phyloP scores from a whole-genome alignment of 345 rosid species.

The Jatropha curcas region DNA sequence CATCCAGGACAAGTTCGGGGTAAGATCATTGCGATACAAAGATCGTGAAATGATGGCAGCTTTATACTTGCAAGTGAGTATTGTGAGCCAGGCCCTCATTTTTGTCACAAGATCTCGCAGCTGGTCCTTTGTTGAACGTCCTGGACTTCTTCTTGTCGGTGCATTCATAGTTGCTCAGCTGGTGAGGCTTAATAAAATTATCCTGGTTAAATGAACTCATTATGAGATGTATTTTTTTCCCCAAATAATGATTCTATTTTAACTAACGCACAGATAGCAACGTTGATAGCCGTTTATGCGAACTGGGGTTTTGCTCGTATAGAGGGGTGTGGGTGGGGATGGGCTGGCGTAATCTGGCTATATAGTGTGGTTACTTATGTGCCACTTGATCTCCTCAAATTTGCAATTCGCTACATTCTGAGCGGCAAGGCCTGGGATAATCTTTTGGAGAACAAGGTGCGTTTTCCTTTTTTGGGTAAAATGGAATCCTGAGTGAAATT shows the following conservation, averaged over 20 bases:
- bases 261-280: slow-evolving; percentile 51
- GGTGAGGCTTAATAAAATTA: slow-evolving; percentile 48
- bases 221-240: too few relatives aligned
- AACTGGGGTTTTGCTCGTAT: slow-evolving; percentile 71
- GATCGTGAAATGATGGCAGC: slow-evolving; percentile 70
- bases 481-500: background rate
- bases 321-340: slow-evolving; percentile 84
- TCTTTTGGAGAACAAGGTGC: slow-evolving; percentile 80
- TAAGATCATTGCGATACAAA: slow-evolving; percentile 36
- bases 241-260: too few relatives aligned
- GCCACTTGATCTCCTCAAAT: slow-evolving; percentile 80
- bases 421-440: slow-evolving; percentile 90
- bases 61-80: slow-evolving; percentile 84
- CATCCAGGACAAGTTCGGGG: slow-evolving; percentile 59
- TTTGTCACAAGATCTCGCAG: slow-evolving; percentile 88
- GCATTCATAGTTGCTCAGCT: slow-evolving; percentile 77
- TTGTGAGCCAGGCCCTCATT: slow-evolving; percentile 84
- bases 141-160: slow-evolving; percentile 58
- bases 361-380: slow-evolving; percentile 68
- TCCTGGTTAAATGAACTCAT: too few relatives aligned
- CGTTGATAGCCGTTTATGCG: slow-evolving; percentile 79
- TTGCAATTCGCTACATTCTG: slow-evolving; percentile 57
- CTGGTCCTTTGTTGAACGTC: slow-evolving; percentile 82
- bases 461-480: background rate
- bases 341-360: slow-evolving; percentile 97